These are phyloP conservation scores for Glaciozyma antarctica DNA, from an alignment of 768 basidiomycete species.

Conservation along the genomic window DNA sequence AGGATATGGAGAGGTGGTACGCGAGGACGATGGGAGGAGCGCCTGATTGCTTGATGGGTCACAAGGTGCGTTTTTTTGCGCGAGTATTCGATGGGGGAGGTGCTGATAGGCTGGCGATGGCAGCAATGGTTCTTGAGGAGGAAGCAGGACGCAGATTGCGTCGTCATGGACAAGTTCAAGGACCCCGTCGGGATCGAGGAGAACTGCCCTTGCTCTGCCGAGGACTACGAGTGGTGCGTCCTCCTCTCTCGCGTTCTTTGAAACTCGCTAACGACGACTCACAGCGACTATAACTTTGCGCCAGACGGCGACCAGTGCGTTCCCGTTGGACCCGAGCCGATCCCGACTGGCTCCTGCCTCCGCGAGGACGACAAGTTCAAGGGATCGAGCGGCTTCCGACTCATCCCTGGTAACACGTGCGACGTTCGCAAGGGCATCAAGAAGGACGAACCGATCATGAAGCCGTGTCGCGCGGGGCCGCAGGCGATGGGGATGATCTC, in stretches of 20 bases:
- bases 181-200: conserved; percentile 76
- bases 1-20: conserved; percentile 82
- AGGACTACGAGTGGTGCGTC: conserved; percentile 84
- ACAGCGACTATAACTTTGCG: conserved; percentile 81
- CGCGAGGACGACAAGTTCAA: conserved; percentile 54
- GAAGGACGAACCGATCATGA: conserved; percentile 61
- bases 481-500: conserved; percentile 71
- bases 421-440: conserved; percentile 48
- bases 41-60: conserved; percentile 81
- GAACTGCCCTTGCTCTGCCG: conserved; percentile 67
- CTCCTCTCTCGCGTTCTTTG: conserved; percentile 6
- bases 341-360: conserved; percentile 65
- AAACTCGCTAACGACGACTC: background rate
- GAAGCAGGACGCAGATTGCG: conserved; percentile 74
- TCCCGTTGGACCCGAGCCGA: conserved; percentile 75
- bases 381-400: conserved; percentile 85
- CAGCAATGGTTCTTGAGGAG: conserved; percentile 91
- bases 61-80: conserved; percentile 66
- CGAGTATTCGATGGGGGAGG: too few species aligned
- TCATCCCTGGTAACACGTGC: conserved; percentile 89
- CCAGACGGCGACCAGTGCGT: conserved; percentile 65
- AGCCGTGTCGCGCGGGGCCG: conserved; percentile 50
- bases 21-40: conserved; percentile 51
- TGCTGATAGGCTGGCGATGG: background rate
- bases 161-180: conserved; percentile 76